phyloP scores from a whole-genome alignment of 1,284 basidiomycete genomes.

The Trametes hirsuta region DNA sequence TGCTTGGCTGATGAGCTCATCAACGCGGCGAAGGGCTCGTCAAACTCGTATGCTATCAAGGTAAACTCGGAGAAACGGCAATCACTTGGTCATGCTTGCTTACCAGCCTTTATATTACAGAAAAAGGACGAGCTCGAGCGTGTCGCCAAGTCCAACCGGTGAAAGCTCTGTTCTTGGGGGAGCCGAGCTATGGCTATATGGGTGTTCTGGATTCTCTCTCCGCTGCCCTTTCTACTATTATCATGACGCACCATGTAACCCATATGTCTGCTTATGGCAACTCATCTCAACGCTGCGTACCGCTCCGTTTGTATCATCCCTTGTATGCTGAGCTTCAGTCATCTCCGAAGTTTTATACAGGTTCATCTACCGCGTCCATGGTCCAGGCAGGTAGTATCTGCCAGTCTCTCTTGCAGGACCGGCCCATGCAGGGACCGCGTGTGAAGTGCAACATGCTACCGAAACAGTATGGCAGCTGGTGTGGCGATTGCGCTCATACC shows the following conservation, averaged over 20 bases:
- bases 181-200: constrained; percentile 33
- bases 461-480: too few species aligned
- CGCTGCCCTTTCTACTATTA: constrained; percentile 31
- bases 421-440: too few species aligned
- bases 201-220: constrained; percentile 32
- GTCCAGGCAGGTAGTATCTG: too few species aligned
- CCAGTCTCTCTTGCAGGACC: too few species aligned
- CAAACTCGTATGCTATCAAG: constrained; percentile 99
- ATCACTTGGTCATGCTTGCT: not conserved
- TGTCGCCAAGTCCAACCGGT: constrained; percentile 99
- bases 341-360: not conserved
- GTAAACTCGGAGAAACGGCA: constrained; percentile 41
- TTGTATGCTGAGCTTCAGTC: constrained; percentile 14
- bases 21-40: constrained; percentile 99
- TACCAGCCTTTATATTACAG: constrained; percentile 41
- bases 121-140: constrained; percentile 98
- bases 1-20: constrained; percentile 99
- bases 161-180: constrained; percentile 41
- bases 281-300: constrained; percentile 28
- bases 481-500: too few species aligned
- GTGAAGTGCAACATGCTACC: too few species aligned
- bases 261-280: constrained; percentile 38
- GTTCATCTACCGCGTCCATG: not conserved
- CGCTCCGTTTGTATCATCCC: constrained; percentile 22
- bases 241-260: constrained; percentile 38